Percentiles rank a stretch among this genome's conserved stretches.
Conservation (phyloP, 768 basidiomycete species). For the Auricularia sp. region DNA sequence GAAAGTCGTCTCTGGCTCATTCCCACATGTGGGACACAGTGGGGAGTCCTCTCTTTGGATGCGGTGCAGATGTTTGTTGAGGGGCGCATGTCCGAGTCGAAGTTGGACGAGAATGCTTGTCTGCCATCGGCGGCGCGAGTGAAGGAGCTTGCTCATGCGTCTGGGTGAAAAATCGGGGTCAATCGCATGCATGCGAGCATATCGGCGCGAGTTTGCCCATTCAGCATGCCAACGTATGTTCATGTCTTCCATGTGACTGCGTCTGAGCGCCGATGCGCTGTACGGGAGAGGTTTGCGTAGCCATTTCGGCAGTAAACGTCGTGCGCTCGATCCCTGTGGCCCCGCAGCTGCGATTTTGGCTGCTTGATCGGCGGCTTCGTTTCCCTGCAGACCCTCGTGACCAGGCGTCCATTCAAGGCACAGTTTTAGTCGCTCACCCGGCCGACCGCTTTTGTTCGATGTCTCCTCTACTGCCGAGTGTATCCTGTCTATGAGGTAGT, state of each 20-base stretch:
- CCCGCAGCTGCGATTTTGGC: background rate
- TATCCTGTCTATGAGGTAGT: background rate
- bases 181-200: background rate
- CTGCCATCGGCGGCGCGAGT: background rate
- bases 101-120: constrained; percentile 2
- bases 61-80: constrained; percentile 3
- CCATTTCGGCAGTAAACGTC: background rate
- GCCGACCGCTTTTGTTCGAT: background rate
- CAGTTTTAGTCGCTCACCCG: background rate
- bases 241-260: background rate
- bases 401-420: background rate
- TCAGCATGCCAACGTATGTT: background rate
- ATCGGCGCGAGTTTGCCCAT: background rate
- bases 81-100: background rate
- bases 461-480: background rate
- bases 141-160: background rate
- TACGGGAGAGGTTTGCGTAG: background rate
- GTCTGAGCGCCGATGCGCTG: background rate
- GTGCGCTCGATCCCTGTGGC: background rate
- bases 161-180: background rate
- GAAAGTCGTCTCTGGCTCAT: no score
- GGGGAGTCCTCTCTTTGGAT: constrained; percentile 1
- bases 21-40: constrained; percentile 1
- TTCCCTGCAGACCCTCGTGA: background rate
- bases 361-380: background rate